Evolutionary conservation across 2,329 filamentous ascomycete genomes (phyloP).

Genomic region (Aspergillus tamarii): DNA sequence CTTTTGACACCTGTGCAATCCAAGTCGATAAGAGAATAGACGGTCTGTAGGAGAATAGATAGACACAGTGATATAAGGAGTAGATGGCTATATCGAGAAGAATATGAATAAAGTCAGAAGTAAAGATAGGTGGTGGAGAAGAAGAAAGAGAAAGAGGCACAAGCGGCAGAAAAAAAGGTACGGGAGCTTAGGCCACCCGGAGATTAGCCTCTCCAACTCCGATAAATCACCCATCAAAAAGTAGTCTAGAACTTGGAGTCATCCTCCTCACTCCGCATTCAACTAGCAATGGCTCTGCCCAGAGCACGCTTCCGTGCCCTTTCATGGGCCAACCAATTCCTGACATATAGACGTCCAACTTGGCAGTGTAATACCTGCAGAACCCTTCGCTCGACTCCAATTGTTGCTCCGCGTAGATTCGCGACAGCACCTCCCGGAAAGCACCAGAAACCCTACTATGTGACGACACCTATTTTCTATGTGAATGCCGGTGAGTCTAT

Average conservation of each 20-base stretch:
- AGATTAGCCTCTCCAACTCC: slow-evolving; percentile 28
- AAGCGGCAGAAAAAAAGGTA: slow-evolving; percentile 25
- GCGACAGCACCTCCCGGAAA: slow-evolving; percentile 31
- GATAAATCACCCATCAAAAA: slow-evolving; percentile 29
- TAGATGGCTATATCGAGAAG: not conserved
- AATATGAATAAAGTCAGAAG: not conserved
- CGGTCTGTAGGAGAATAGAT: not conserved
- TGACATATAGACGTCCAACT: slow-evolving; percentile 24
- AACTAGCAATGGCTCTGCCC: slow-evolving; percentile 30
- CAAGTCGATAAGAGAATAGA: not conserved
- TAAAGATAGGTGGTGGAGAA: not conserved
- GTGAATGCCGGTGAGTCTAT: slow-evolving; percentile 77
- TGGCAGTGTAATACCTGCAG: slow-evolving; percentile 38
- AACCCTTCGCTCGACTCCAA: slow-evolving; percentile 22
- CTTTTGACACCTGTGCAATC: not conserved
- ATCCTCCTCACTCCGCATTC: slow-evolving; percentile 9
- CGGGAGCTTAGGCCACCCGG: slow-evolving; percentile 42
- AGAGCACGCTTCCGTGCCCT: slow-evolving; percentile 35
- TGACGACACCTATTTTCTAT: slow-evolving; percentile 98
- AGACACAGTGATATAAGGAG: too few species aligned
- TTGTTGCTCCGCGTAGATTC: slow-evolving; percentile 30
- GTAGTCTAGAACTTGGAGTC: slow-evolving; percentile 8
- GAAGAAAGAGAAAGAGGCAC: slow-evolving; percentile 9
- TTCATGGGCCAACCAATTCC: slow-evolving; percentile 33
- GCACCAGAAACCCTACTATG: slow-evolving; percentile 79